Percentiles rank a stretch among this genome's conserved stretches.
Conservation (phyloP, 106 monocot species). For the Triglochin maritima region DNA sequence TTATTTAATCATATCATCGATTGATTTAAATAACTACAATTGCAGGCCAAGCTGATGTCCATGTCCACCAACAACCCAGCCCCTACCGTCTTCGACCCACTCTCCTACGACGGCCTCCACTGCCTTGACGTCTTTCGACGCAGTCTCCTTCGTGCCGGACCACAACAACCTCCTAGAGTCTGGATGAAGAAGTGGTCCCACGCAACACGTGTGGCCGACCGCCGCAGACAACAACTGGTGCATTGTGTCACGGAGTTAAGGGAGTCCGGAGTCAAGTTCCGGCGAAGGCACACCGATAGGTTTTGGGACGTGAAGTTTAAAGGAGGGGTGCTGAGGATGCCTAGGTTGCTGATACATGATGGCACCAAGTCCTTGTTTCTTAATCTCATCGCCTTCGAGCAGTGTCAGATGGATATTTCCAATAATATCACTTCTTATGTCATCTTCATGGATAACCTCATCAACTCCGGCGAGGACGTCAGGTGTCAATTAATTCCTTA, state of each 20-base stretch:
- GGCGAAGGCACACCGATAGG: conserved; percentile 34
- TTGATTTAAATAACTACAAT: too few relatives aligned
- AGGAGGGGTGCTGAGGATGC: conserved; percentile 46
- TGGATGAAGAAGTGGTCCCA: conserved; percentile 40
- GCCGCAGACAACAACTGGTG: conserved; percentile 57
- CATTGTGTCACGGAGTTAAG: conserved; percentile 66
- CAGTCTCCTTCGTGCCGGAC: conserved; percentile 38
- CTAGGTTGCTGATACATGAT: conserved; percentile 56
- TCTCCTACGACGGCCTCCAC: conserved; percentile 34
- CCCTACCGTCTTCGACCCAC: conserved; percentile 26
- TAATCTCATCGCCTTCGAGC: conserved; percentile 86
- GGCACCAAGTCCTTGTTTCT: conserved; percentile 64
- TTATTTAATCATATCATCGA: too few relatives aligned
- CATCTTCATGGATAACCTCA: conserved; percentile 76
- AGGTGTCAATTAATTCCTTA: not conserved
- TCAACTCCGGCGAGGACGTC: conserved; percentile 55
- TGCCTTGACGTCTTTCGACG: conserved; percentile 69
- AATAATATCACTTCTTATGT: conserved; percentile 69
- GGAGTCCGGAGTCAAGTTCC: conserved; percentile 55
- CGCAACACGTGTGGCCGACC: conserved; percentile 36
- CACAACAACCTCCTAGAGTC: conserved; percentile 18
- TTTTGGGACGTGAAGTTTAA: conserved; percentile 69
- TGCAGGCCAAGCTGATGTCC: not conserved
- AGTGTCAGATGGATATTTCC: conserved; percentile 45
- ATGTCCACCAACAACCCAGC: conserved; percentile 10